A percentile compares a stretch with the other conserved stretches of the same genome.
Conservation (phyloP, 2,329 filamentous ascomycete genomes). For the Zymoseptoria brevis region DNA sequence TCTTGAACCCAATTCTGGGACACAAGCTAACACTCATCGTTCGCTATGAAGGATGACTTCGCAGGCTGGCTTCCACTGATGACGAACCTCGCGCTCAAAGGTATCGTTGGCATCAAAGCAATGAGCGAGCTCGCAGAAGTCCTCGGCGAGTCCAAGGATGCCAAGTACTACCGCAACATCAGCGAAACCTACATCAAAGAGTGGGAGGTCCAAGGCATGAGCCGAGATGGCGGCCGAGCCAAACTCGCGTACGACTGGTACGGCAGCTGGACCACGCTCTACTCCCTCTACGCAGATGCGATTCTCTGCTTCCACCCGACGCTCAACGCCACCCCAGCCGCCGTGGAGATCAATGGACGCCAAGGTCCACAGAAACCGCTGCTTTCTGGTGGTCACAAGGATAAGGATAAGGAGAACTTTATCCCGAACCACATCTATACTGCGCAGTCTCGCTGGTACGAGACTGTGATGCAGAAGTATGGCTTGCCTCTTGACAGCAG, state of each 20-base stretch:
- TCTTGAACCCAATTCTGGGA: no score
- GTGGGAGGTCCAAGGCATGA: constrained; percentile 66
- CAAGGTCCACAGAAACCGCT: constrained; percentile 13
- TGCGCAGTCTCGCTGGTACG: constrained; percentile 74
- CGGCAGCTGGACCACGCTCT: constrained; percentile 75
- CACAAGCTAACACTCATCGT: not conserved
- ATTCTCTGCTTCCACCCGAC: constrained; percentile 68
- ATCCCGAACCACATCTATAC: constrained; percentile 70
- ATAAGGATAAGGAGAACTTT: constrained; percentile 36
- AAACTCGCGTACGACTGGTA: constrained; percentile 75
- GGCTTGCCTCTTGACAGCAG: constrained; percentile 75
- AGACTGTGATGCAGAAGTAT: constrained; percentile 68
- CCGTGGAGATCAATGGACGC: constrained; percentile 2
- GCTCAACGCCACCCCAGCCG: constrained; percentile 15
- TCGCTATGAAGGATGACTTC: constrained; percentile 61
- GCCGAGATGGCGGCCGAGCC: constrained; percentile 60
- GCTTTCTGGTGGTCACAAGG: constrained; percentile 1
- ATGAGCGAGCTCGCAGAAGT: constrained; percentile 63
- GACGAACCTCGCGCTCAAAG: constrained; percentile 75
- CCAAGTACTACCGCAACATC: constrained; percentile 52
- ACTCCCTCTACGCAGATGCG: constrained; percentile 75
- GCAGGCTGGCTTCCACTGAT: constrained; percentile 70
- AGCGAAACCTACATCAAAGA: constrained; percentile 59
- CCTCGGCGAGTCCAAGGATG: constrained; percentile 51
- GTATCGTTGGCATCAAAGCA: constrained; percentile 72